phyloP scores from a whole-genome alignment of 441 rosid genomes.

The Populus hybrid region DNA sequence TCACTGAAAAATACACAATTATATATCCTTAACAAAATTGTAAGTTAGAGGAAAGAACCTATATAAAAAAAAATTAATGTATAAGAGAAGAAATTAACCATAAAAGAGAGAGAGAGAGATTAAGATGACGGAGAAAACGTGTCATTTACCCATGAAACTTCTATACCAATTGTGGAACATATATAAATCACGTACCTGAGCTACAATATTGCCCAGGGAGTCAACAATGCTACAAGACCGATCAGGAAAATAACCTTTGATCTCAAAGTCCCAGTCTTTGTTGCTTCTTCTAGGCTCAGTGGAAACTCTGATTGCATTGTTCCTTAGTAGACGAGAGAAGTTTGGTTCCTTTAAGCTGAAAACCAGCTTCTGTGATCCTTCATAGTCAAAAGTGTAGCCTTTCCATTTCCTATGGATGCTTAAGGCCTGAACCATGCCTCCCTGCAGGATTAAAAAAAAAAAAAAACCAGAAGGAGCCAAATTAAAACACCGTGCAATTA shows the following conservation, averaged over 20 bases:
- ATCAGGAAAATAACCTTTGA: conserved; percentile 68
- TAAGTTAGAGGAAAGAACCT: no score
- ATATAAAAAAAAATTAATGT: no score
- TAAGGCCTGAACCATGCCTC: conserved; percentile 68
- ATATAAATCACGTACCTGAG: conserved; percentile 36
- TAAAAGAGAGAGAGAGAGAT: no score
- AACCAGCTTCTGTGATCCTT: conserved; percentile 48
- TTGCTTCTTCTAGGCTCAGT: conserved; percentile 30
- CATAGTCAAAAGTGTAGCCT: conserved; percentile 54
- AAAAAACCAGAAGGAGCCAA: not conserved
- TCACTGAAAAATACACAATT: no score
- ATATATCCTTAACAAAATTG: no score
- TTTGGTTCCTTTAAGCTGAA: conserved; percentile 64
- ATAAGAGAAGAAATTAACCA: no score
- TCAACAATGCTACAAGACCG: conserved; percentile 58
- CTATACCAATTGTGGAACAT: not conserved
- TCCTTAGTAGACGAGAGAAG: conserved; percentile 36
- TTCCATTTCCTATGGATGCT: conserved; percentile 69
- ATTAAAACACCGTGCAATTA: not conserved
- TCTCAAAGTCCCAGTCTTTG: conserved; percentile 43
- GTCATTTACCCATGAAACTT: no score
- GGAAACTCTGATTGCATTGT: conserved; percentile 39
- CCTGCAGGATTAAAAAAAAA: conserved; percentile 34
- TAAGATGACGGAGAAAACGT: no score
- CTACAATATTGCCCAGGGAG: conserved; percentile 43